Evolutionary conservation across 306 rosid species (phyloP).

Genomic region (Adenanthera pavonina): DNA sequence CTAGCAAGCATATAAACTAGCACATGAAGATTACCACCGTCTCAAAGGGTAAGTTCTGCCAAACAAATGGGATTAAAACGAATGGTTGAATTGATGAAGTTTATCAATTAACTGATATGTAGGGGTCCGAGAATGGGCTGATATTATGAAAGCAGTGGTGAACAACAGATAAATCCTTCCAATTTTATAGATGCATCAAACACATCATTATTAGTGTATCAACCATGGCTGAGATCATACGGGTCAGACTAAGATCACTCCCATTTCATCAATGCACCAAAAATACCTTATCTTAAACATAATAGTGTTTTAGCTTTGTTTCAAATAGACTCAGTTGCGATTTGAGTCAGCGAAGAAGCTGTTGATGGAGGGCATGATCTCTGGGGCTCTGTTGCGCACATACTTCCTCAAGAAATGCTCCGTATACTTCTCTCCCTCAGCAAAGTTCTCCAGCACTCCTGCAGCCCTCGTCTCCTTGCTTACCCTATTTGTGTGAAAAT

Average conservation of each 20-base stretch:
- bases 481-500: constrained; percentile 52
- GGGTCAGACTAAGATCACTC: constrained; percentile 26
- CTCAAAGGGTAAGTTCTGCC: neutral
- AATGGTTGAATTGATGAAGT: neutral
- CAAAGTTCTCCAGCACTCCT: constrained; percentile 75
- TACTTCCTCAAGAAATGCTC: constrained; percentile 66
- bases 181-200: constrained; percentile 29
- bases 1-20: neutral
- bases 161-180: neutral
- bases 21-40: neutral
- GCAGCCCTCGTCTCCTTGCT: constrained; percentile 82
- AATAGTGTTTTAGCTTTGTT: constrained; percentile 25
- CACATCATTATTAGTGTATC: constrained; percentile 32
- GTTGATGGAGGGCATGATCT: constrained; percentile 77
- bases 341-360: constrained; percentile 68
- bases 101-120: neutral
- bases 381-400: constrained; percentile 71
- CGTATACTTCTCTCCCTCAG: constrained; percentile 72
- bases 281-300: neutral
- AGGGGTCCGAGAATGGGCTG: neutral
- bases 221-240: constrained; percentile 33
- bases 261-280: constrained; percentile 29
- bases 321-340: constrained; percentile 48
- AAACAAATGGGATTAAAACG: neutral
- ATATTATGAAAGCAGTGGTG: neutral